phyloP scores from a whole-genome alignment of 108 stramenopile genomes.

The Cylindrotheca fusiformis region DNA sequence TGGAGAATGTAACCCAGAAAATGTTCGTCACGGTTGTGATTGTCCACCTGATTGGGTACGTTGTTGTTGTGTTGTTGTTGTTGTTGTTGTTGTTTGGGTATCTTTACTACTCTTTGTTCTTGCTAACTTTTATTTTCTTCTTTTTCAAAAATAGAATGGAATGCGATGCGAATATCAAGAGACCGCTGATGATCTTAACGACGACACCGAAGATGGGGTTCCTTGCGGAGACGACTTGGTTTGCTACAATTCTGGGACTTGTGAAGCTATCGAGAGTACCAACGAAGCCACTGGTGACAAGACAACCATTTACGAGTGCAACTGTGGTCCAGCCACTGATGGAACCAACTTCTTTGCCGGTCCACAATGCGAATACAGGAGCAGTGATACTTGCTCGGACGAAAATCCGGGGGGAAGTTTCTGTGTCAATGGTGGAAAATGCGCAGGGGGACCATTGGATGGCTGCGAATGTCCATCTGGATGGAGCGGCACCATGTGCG shows the following conservation, averaged over 20 bases:
- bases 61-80: no score
- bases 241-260: slow-evolving; percentile 21
- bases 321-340: slow-evolving; percentile 24
- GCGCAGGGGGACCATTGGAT: slow-evolving; percentile 1
- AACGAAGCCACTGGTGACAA: not conserved
- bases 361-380: slow-evolving; percentile 23
- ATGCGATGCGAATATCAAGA: slow-evolving; percentile 22
- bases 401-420: slow-evolving; percentile 8
- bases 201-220: not conserved
- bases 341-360: slow-evolving; percentile 17
- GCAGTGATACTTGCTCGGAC: slow-evolving; percentile 17
- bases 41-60: slow-evolving; percentile 15
- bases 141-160: no score
- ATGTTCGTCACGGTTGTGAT: slow-evolving; percentile 3
- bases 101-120: no score
- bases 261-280: not conserved
- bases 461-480: slow-evolving; percentile 15
- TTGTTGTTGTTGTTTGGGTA: no score
- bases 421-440: slow-evolving; percentile 30
- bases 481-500: slow-evolving; percentile 25
- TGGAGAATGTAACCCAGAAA: slow-evolving; percentile 18
- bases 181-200: not conserved
- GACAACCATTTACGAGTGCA: slow-evolving; percentile 11
- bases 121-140: no score
- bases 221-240: slow-evolving; percentile 11